These are phyloP conservation scores for Talaromyces thailandensis DNA, from an alignment of 495 filamentous ascomycete genomes.

Conservation along the genomic window DNA sequence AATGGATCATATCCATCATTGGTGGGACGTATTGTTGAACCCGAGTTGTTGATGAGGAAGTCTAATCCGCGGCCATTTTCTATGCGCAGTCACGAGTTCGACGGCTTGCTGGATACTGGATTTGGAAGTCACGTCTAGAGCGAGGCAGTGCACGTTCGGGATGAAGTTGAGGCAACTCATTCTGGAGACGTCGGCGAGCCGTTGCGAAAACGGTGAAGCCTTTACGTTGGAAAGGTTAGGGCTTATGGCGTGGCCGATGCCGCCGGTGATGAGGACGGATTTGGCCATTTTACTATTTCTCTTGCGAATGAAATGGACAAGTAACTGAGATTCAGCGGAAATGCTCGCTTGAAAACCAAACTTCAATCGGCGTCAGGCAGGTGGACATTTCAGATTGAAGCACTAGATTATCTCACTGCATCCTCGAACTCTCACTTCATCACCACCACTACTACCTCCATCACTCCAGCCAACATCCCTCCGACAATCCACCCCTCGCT, in stretches of 20 bases:
- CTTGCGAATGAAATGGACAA: background rate
- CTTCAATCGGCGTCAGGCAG: too few species aligned
- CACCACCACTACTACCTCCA: too few species aligned
- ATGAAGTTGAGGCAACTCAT: conserved; percentile 16
- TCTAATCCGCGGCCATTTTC: conserved; percentile 27
- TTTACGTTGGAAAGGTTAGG: conserved; percentile 24
- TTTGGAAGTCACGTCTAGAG: conserved; percentile 14
- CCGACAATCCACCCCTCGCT: too few species aligned
- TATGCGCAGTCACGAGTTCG: conserved; percentile 36
- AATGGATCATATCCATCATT: conserved; percentile 40
- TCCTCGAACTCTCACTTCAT: too few species aligned
- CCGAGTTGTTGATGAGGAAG: conserved; percentile 61
- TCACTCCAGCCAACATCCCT: too few species aligned
- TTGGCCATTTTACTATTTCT: background rate
- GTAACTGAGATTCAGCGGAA: background rate
- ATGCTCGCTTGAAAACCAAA: background rate
- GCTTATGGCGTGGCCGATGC: conserved; percentile 26
- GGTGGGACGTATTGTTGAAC: conserved; percentile 43
- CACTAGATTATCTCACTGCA: too few species aligned
- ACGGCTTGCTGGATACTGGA: conserved; percentile 13
- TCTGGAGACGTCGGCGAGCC: conserved; percentile 19
- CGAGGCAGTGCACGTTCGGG: conserved; percentile 8
- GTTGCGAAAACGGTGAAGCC: conserved; percentile 27
- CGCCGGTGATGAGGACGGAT: conserved; percentile 38
- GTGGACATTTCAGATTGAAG: too few species aligned